Conservation (phyloP, 768 basidiomycete species). For the Dioszegia aurantiaca region DNA sequence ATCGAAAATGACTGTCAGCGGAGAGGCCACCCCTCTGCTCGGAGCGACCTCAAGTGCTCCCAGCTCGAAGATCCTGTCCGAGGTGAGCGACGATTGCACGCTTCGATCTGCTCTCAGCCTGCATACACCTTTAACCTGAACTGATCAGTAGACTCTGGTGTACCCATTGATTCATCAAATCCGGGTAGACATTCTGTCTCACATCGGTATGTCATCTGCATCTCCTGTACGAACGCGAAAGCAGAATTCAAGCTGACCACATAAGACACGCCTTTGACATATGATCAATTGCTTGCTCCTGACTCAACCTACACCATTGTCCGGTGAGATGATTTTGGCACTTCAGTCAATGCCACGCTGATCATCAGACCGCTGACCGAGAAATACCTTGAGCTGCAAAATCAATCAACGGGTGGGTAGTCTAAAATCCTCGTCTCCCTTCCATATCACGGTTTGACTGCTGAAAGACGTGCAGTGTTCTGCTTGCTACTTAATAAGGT, state of each 20-base stretch:
- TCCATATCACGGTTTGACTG: too few species aligned
- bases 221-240: neutral
- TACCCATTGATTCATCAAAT: conserved; percentile 82
- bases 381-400: conserved; percentile 76
- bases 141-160: conserved; percentile 58
- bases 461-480: conserved; percentile 62
- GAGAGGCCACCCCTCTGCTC: conserved; percentile 41
- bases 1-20: conserved; percentile 26
- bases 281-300: conserved; percentile 76
- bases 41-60: conserved; percentile 26
- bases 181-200: conserved; percentile 53
- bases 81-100: too few species aligned
- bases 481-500: conserved; percentile 83
- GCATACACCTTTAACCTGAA: too few species aligned
- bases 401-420: conserved; percentile 62
- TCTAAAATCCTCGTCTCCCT: neutral
- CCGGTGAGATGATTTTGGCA: conserved; percentile 29
- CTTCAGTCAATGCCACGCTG: neutral
- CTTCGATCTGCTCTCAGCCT: too few species aligned
- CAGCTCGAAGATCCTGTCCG: conserved; percentile 35
- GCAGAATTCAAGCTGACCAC: neutral
- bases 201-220: conserved; percentile 53
- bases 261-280: conserved; percentile 75
- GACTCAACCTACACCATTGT: conserved; percentile 88
- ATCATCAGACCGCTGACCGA: conserved; percentile 69